Evolutionary conservation across 2,329 filamentous ascomycete genomes (phyloP), one percentile per base, ranked within the genome.

Genomic region (Cryphonectria parasitica): DNA sequence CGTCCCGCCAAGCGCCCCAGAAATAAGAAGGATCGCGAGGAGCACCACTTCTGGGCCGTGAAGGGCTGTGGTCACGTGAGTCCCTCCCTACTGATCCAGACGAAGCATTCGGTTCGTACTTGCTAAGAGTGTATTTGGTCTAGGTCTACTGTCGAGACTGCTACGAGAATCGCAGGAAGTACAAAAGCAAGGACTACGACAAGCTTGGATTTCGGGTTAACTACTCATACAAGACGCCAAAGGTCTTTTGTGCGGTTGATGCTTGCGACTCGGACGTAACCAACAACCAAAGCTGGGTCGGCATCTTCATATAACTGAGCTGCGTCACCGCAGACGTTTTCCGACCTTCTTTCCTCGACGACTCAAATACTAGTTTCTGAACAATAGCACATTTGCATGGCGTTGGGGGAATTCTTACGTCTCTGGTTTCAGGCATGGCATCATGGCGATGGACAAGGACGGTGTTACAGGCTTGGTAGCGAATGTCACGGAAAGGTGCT

Each of bases 61-160:
- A 97, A 95, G 80, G 87, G 87, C 66, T 99, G 96, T 79, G 96
- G 96, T 74, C 96, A 99, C 83, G 96, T 98, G 87, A 77, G 85
- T 79, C 25, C 17, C 39, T 70, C 31, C 31, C 75, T 61, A 17
- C 54, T 13, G 22, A 6, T 13, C 25, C 28, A 11, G n/a, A 66
- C 52, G 34, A 45, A 31, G n/a, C 58, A 34, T 58, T 39, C 54
- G 7, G 63, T 52, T 25, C 31, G 28, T 17, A 63, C 39, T 68
- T 49, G 63, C 65, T 71, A 71, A 71, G 17, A 34, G 7, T n/a
- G 22, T 8, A 2, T 67, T 58, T 68, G n/a, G 56, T 58, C 8
- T 69, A 91, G 89, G 89, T 91, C 19, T 91, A 89, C 76, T 91
- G 89, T 79, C 85, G 85, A 70, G 82, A 82, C 11, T 91, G 89